These are phyloP conservation scores for Globisporangium radiosum DNA, from an alignment of 352 stramenopile genomes.

Conservation along the genomic window DNA sequence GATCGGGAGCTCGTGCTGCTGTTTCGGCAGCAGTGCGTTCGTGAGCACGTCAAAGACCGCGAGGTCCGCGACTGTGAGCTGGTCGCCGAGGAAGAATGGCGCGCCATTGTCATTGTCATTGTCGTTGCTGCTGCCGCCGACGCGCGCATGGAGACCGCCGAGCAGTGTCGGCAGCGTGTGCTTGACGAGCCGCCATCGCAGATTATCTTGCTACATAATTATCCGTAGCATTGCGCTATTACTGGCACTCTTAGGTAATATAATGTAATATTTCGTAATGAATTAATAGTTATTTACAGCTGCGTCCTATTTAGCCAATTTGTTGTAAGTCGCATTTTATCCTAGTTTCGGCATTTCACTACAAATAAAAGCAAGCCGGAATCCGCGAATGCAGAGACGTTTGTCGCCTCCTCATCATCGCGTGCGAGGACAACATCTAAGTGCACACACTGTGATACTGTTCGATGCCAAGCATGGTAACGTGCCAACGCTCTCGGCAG, in stretches of 20 bases:
- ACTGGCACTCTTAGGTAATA: too few species aligned
- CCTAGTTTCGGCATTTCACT: too few species aligned
- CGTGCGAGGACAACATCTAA: too few species aligned
- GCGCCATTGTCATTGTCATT: constrained; percentile 4
- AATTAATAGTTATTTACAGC: too few species aligned
- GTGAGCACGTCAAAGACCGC: constrained; percentile 29
- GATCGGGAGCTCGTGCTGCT: constrained; percentile 17
- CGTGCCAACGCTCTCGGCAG: too few species aligned
- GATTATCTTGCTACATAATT: constrained; percentile 20
- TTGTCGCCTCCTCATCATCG: too few species aligned
- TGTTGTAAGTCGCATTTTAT: constrained; percentile 10
- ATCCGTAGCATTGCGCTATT: too few species aligned
- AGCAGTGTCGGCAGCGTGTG: background rate
- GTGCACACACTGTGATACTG: too few species aligned
- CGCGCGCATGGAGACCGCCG: background rate
- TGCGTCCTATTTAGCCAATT: constrained; percentile 11
- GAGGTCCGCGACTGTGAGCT: constrained; percentile 29
- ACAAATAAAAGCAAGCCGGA: too few species aligned
- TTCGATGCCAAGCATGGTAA: too few species aligned
- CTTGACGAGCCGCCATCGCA: constrained; percentile 20
- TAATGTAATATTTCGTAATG: too few species aligned
- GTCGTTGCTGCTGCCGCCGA: background rate
- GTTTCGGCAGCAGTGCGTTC: constrained; percentile 25
- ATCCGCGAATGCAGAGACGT: too few species aligned
- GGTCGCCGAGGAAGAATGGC: constrained; percentile 24